phyloP scores from a whole-genome alignment of 1,284 basidiomycete genomes.

The Trametes sp. region DNA sequence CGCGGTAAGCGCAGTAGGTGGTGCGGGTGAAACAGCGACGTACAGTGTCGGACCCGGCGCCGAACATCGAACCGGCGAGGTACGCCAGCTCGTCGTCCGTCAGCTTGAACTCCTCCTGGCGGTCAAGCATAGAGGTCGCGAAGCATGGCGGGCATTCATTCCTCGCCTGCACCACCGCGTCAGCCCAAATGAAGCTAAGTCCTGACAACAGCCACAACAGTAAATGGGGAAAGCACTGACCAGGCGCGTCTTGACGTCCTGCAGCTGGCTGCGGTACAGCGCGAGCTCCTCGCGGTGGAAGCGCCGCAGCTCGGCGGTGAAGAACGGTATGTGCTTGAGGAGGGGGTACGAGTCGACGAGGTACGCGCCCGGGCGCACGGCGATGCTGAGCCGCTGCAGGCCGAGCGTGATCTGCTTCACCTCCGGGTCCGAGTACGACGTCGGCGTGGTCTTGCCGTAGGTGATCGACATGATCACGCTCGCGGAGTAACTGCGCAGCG shows the following conservation, averaged over 20 bases:
- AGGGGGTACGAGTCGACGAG: conserved; percentile 65
- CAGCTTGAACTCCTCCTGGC: conserved; percentile 56
- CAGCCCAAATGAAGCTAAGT: too few relatives aligned
- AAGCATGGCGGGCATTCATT: conserved; percentile 56
- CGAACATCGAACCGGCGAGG: conserved; percentile 68
- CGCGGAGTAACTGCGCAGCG: conserved; percentile 59
- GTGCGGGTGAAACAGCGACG: background rate
- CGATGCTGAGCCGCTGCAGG: conserved; percentile 54
- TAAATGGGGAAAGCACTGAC: conserved; percentile 44
- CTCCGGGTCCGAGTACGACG: conserved; percentile 62
- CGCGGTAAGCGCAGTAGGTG: background rate
- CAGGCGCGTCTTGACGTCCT: conserved; percentile 52
- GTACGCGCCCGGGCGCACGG: conserved; percentile 63
- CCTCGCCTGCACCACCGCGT: conserved; percentile 38
- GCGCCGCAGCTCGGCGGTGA: conserved; percentile 56
- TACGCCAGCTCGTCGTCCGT: conserved; percentile 64
- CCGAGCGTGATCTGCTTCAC: conserved; percentile 59
- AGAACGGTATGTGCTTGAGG: conserved; percentile 63
- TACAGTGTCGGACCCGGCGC: conserved; percentile 70
- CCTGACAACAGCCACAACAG: too few relatives aligned
- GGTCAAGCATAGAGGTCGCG: conserved; percentile 61
- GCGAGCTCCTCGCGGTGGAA: conserved; percentile 64
- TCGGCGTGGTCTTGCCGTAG: conserved; percentile 63
- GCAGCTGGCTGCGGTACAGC: conserved; percentile 60
- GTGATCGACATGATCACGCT: conserved; percentile 70